Evolutionary conservation across 2,329 filamentous ascomycete genomes (phyloP).

Genomic region (Fusarium metavorans): DNA sequence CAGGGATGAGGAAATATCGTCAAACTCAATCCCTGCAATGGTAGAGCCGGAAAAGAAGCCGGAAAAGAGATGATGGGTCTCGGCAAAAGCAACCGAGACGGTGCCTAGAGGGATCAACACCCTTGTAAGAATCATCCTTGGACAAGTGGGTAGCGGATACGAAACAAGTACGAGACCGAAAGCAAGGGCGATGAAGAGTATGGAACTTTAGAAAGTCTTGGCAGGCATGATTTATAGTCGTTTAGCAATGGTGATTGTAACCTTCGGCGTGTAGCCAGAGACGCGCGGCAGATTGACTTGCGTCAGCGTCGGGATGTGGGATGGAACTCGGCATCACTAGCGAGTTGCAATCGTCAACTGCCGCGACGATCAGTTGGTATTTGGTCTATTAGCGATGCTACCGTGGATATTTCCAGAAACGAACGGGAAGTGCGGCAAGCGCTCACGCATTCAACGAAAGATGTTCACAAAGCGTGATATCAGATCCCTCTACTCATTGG

Average conservation of each 20-base stretch:
- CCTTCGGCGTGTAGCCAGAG: background rate
- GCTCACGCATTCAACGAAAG: background rate
- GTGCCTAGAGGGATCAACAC: background rate
- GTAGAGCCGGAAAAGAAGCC: conserved; percentile 18
- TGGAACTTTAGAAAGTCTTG: background rate
- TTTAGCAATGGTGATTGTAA: background rate
- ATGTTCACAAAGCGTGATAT: background rate
- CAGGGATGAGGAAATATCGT: background rate
- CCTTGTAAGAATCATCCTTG: background rate
- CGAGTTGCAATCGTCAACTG: background rate
- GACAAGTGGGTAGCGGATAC: background rate
- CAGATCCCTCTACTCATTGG: background rate
- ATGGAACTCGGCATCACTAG: background rate
- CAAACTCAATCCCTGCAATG: conserved; percentile 6
- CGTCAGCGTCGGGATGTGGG: background rate
- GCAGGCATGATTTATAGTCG: background rate
- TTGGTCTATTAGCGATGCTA: background rate
- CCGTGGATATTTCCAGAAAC: background rate
- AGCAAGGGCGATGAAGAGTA: background rate
- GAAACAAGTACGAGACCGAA: background rate
- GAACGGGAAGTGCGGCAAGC: background rate
- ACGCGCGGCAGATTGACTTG: background rate
- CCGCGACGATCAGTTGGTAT: background rate
- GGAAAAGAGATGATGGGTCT: conserved; percentile 16
- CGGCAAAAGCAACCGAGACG: background rate